These are phyloP conservation scores for Paramecium sonneborni DNA, from an alignment of 73 alveolate genomes.

Conservation along the genomic window DNA sequence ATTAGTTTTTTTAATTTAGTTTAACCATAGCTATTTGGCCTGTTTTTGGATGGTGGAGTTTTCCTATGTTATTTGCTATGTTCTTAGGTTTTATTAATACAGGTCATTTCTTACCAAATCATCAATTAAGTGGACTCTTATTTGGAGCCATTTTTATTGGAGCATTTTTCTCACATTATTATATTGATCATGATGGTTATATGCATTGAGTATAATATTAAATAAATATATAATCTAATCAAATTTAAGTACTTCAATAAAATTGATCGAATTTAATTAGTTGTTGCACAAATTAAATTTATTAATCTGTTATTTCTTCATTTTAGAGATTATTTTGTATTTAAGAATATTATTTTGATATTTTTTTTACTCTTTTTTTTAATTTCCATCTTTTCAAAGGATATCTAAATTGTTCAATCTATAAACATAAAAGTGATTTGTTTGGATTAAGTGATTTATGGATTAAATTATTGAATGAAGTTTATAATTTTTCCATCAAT, in stretches of 20 bases:
- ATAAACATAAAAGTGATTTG: neutral
- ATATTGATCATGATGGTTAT: conserved; percentile 65
- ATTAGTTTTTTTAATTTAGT: neutral
- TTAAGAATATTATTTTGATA: no score
- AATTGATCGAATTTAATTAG: no score
- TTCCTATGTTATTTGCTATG: conserved; percentile 56
- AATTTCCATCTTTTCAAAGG: neutral
- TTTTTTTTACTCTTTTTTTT: no score
- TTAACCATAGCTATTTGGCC: conserved; percentile 65
- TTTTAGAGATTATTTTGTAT: no score
- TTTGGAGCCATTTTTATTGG: conserved; percentile 63
- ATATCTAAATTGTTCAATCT: neutral
- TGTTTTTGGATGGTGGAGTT: conserved; percentile 63
- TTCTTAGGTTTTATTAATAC: conserved; percentile 61
- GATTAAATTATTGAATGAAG: neutral
- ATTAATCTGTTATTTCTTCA: no score
- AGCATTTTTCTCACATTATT: conserved; percentile 57
- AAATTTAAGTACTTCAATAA: no score
- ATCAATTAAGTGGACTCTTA: conserved; percentile 38
- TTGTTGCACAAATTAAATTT: no score
- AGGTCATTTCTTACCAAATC: conserved; percentile 54
- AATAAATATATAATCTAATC: no score
- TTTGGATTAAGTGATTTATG: neutral
- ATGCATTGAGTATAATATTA: conserved; percentile 33
- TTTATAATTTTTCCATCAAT: neutral